Conservation (phyloP, 1,139 yeast species). For the Trichomonascaceae sp. region DNA sequence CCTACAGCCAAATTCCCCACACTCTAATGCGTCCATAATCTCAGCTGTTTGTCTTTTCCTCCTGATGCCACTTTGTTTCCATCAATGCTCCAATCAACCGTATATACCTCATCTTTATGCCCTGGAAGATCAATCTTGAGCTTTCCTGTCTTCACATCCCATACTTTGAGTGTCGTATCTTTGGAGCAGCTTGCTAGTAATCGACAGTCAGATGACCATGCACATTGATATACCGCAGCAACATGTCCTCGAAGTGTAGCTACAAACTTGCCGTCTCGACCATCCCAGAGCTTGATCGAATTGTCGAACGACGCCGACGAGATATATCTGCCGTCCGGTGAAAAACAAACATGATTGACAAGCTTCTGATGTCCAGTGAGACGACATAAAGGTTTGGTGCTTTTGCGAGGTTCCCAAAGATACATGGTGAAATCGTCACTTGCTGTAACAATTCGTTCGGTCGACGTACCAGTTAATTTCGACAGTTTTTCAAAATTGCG, state of each 20-base stretch:
- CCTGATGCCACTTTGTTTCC: conserved; percentile 93
- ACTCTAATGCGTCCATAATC: conserved; percentile 80
- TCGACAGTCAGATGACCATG: conserved; percentile 96
- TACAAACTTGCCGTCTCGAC: conserved; percentile 80
- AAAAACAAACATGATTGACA: conserved; percentile 91
- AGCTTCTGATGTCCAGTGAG: conserved; percentile 98
- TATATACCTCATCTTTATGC: conserved; percentile 90
- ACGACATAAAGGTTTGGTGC: conserved; percentile 76
- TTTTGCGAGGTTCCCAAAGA: conserved; percentile 85
- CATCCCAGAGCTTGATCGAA: conserved; percentile 94
- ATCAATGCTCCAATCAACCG: conserved; percentile 97
- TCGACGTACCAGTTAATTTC: conserved; percentile 56
- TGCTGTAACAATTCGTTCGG: conserved; percentile 88
- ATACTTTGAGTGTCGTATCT: conserved; percentile 93
- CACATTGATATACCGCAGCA: conserved; percentile 96
- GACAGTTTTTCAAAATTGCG: conserved; percentile 75
- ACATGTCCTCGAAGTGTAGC: conserved; percentile 95
- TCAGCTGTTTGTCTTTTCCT: conserved; percentile 90
- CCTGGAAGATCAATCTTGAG: conserved; percentile 89
- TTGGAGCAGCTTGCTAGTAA: conserved; percentile 88
- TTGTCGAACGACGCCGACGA: conserved; percentile 95
- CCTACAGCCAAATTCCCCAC: neutral
- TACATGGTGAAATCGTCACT: conserved; percentile 98
- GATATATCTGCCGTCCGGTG: conserved; percentile 89
- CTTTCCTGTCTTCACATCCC: conserved; percentile 89